Evolutionary conservation across 306 rosid species (phyloP).

Genomic region (Inga oerstediana): DNA sequence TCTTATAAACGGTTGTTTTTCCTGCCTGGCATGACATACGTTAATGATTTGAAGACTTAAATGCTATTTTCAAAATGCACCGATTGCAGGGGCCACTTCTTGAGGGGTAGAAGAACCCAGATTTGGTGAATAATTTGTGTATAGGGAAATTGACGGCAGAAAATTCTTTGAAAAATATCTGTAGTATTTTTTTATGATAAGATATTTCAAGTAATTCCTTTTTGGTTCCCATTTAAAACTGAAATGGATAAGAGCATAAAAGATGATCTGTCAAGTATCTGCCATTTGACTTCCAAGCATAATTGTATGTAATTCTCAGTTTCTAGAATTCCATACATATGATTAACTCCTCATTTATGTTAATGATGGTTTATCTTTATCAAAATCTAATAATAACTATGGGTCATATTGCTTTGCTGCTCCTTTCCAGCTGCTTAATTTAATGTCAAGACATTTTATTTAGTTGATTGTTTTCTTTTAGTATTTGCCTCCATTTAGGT

Average conservation of each 20-base stretch:
- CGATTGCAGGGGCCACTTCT: not conserved
- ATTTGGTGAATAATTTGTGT: constrained; percentile 14
- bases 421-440: not conserved
- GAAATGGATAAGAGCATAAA: not conserved
- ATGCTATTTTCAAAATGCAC: not conserved
- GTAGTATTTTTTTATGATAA: constrained; percentile 5
- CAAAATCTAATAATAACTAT: not conserved
- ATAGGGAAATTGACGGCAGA: constrained; percentile 5
- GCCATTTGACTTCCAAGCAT: not conserved
- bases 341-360: not conserved
- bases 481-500: constrained; percentile 16
- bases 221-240: constrained; percentile 7
- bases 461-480: constrained; percentile 24
- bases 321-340: not conserved
- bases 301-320: not conserved
- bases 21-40: not conserved
- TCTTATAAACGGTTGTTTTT: not conserved
- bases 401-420: constrained; percentile 6
- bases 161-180: not conserved
- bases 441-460: not conserved
- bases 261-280: constrained; percentile 11
- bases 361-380: not conserved
- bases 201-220: constrained; percentile 18
- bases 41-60: constrained; percentile 5
- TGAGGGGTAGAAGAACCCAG: constrained; percentile 7